These are phyloP conservation scores for Phaffomyces antillensis DNA, from an alignment of 805 yeast genomes.

Conservation along the genomic window DNA sequence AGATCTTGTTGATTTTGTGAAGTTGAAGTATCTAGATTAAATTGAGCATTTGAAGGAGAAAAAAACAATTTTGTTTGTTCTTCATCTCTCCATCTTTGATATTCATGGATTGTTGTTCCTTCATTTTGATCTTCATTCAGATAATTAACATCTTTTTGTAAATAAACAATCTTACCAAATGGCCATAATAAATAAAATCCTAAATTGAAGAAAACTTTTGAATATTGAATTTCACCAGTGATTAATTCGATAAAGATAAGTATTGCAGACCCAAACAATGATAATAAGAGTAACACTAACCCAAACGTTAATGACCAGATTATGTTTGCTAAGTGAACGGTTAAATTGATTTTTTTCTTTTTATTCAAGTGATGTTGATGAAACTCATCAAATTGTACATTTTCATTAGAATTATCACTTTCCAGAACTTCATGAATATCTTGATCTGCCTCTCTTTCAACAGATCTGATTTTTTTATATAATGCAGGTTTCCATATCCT, in stretches of 20 bases:
- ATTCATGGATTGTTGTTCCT: conserved; percentile 80
- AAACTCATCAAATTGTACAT: not conserved
- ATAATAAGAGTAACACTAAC: conserved; percentile 44
- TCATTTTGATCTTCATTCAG: conserved; percentile 81
- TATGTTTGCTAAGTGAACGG: conserved; percentile 60
- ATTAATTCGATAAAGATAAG: conserved; percentile 25
- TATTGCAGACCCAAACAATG: conserved; percentile 41
- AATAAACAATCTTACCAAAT: conserved; percentile 81
- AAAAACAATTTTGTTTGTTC: conserved; percentile 78
- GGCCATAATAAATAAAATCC: conserved; percentile 76
- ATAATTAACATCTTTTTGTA: conserved; percentile 73
- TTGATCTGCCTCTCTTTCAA: conserved; percentile 82
- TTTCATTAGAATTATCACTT: conserved; percentile 2
- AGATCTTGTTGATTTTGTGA: not conserved
- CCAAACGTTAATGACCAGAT: conserved; percentile 78
- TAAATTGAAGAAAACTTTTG: conserved; percentile 48
- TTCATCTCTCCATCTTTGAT: conserved; percentile 76
- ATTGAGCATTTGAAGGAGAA: conserved; percentile 22
- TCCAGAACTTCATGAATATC: conserved; percentile 75
- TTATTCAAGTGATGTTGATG: not conserved
- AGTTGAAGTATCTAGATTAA: not conserved
- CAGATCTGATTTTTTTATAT: conserved; percentile 88
- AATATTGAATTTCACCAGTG: conserved; percentile 49
- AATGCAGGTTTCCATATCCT: conserved; percentile 98
- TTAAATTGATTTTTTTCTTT: conserved; percentile 40